Conservation (phyloP, 176 grass and related monocot species). For the Poa annua region DNA sequence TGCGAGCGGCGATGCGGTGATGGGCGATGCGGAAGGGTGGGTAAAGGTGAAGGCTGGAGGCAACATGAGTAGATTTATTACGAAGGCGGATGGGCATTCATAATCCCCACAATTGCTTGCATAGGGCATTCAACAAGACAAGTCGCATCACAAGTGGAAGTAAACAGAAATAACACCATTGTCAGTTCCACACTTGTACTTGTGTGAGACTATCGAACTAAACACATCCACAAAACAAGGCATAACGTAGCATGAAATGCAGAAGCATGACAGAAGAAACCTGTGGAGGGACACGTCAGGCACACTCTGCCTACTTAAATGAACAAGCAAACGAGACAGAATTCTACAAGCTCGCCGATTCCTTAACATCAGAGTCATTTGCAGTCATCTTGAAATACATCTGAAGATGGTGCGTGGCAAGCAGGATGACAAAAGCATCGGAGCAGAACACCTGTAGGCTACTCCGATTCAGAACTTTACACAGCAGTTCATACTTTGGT, state of each 20-base stretch:
- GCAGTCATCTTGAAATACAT: not conserved
- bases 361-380: not conserved
- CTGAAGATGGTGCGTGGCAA: not conserved
- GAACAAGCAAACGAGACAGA: not conserved
- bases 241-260: not conserved
- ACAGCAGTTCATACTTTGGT: not conserved
- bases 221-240: not conserved
- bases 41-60: too few relatives aligned
- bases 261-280: not conserved
- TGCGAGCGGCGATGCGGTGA: too few relatives aligned
- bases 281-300: not conserved
- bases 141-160: not conserved
- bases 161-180: not conserved
- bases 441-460: not conserved
- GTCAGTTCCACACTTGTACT: too few relatives aligned
- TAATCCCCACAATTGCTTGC: not conserved
- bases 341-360: not conserved
- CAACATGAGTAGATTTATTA: not conserved
- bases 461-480: not conserved
- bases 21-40: too few relatives aligned
- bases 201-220: not conserved
- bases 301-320: not conserved
- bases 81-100: not conserved
- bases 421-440: not conserved
- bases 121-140: not conserved